These are phyloP conservation scores for Chlorencoelia australis DNA, from an alignment of 2,329 filamentous ascomycete species.

Conservation along the genomic window DNA sequence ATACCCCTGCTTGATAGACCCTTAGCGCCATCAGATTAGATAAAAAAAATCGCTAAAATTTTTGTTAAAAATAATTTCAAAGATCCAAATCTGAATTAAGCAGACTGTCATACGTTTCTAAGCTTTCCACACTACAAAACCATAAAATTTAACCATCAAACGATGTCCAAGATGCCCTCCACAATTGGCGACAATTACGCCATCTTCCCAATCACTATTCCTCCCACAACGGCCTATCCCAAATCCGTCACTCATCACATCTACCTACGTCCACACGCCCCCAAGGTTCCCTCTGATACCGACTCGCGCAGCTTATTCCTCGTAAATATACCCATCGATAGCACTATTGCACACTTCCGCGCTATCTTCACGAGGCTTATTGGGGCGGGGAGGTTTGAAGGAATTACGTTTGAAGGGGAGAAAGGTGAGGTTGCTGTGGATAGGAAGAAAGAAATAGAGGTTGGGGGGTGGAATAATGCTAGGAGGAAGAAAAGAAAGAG, in stretches of 20 bases:
- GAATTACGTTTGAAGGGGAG: conserved; percentile 62
- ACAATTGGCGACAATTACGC: conserved; percentile 19
- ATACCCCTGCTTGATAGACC: conserved; percentile 4
- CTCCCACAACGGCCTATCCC: conserved; percentile 46
- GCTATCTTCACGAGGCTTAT: conserved; percentile 65
- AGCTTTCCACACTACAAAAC: background rate
- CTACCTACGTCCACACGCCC: conserved; percentile 75
- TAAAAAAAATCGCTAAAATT: conserved; percentile 12
- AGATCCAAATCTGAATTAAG: conserved; percentile 3
- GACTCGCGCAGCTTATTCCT: conserved; percentile 76
- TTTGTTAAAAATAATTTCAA: conserved; percentile 9
- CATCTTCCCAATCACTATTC: conserved; percentile 24
- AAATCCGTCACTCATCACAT: conserved; percentile 65
- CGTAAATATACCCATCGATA: conserved; percentile 81
- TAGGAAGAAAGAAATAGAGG: conserved; percentile 22
- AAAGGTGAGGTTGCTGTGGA: conserved; percentile 27
- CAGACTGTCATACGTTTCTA: no score
- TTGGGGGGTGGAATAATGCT: conserved; percentile 32
- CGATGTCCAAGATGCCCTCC: conserved; percentile 15
- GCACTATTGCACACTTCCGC: conserved; percentile 67
- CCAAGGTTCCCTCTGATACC: conserved; percentile 63
- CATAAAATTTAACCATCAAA: conserved; percentile 1
- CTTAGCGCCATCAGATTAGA: conserved; percentile 21
- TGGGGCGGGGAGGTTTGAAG: conserved; percentile 68
- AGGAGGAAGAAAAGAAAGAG: conserved; percentile 42